These are phyloP conservation scores for Alternaria conjuncta DNA, from an alignment of 2,329 filamentous ascomycete genomes.

Conservation along the genomic window DNA sequence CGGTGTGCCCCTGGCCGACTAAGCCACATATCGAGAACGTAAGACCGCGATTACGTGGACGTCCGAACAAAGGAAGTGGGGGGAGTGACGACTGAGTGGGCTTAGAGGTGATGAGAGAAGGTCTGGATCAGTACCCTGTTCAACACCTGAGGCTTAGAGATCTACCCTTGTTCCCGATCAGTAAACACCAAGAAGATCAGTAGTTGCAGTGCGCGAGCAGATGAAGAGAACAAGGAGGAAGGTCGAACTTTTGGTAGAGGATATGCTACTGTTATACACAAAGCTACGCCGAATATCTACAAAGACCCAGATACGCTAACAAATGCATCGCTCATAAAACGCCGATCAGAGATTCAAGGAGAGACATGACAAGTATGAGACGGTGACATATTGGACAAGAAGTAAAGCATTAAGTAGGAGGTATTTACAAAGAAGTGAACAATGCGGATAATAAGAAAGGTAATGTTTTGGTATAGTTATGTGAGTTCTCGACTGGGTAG, in stretches of 20 bases:
- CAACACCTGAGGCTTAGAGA: neutral
- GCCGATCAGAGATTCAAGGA: constrained; percentile 19
- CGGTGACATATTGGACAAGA: constrained; percentile 4
- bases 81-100: neutral
- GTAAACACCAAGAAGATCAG: neutral
- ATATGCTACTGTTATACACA: neutral
- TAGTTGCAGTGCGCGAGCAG: neutral
- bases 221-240: neutral
- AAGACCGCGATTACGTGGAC: constrained; percentile 8
- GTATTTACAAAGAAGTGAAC: constrained; percentile 35
- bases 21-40: neutral
- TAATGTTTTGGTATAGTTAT: constrained; percentile 12
- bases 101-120: neutral
- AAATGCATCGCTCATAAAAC: constrained; percentile 12
- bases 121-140: neutral
- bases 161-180: neutral
- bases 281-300: neutral
- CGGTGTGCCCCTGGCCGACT: neutral
- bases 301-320: neutral
- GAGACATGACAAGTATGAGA: constrained; percentile 26
- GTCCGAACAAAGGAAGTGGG: neutral
- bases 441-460: neutral
- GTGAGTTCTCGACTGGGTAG: neutral
- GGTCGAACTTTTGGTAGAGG: neutral
- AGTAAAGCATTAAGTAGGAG: constrained; percentile 30